Base-by-base conservation (phyloP, 495 filamentous ascomycete genomes). In the Daldinia childiae region DNA sequence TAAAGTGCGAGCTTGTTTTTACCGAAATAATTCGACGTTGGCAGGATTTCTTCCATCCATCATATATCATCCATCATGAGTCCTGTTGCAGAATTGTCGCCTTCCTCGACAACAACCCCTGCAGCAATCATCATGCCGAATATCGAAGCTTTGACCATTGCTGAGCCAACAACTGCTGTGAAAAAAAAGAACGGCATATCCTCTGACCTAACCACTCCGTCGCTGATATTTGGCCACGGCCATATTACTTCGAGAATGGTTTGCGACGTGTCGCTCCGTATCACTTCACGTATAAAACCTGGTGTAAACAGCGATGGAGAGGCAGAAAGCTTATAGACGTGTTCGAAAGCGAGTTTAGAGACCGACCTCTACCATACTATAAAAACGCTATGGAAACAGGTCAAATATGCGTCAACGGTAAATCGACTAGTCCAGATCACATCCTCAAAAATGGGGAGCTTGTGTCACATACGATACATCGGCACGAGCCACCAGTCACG, bases 251-350 rank as follows among this genome's bases (percentile, higher is more conserved):
- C 61, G 91, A 95, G 58, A 88, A 90, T 72, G 92, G 91, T 9
- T 79, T 97, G 41, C 89, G 94, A 38, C 88, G 92, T 34, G 92
- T 97, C 14, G 82, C 84, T n/a, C 95, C 94, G 5, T 98, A 98
- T 75, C 87, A 95, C 76, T 98, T 87, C 76, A 97, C 95, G 2
- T 98, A 97, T 80, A 97, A 97, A 74, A 97, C 94, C 2, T 93
- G 88, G 79, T 94, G 90, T 81, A 98, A 97, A 76, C 87, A 95
- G 81, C 86, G 93, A 79, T 97, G 93, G 94, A 86, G 93, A 60
- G 92, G 89, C 61, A 84, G 91, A 29, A 80, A 84, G 45, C 76
- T 97, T 27, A 81, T 96, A 54, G 92, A 97, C 32, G 90, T 97
- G 51, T 97, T 97, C 77, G 81, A 85, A 26, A 87, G 86, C 68